phyloP scores from a whole-genome alignment of 225 moss, liverwort and hornwort species.

The Neckera pumila region DNA sequence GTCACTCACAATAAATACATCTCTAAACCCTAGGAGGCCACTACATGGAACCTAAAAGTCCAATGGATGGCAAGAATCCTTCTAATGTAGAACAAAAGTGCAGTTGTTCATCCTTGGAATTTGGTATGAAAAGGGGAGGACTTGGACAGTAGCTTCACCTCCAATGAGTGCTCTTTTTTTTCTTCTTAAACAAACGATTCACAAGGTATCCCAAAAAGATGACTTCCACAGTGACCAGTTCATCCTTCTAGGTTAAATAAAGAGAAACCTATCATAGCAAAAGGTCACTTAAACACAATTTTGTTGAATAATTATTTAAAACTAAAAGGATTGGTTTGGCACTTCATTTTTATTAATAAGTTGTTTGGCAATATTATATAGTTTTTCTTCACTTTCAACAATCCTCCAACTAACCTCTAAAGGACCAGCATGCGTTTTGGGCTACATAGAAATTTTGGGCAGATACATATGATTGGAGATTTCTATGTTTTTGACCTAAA shows the following conservation, averaged over 20 bases:
- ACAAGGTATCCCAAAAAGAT: background rate
- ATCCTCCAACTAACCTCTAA: background rate
- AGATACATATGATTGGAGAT: no score
- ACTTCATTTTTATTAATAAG: background rate
- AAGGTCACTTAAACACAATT: no score
- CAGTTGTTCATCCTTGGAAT: fast-evolving
- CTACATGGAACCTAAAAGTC: no score
- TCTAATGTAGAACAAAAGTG: background rate
- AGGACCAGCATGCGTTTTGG: no score
- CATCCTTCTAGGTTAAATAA: fast-evolving
- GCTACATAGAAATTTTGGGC: no score
- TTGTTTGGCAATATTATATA: background rate
- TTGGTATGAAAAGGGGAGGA: fast-evolving
- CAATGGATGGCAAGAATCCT: background rate
- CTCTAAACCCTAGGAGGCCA: no score
- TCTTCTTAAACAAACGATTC: background rate
- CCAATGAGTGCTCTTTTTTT: background rate
- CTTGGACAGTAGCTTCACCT: background rate
- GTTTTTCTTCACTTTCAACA: fast-evolving
- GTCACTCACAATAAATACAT: no score
- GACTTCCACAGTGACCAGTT: fast-evolving
- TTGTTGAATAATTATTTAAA: no score
- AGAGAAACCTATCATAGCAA: background rate
- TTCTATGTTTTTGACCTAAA: no score
- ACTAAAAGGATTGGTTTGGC: background rate